These are phyloP conservation scores for Naematelia aurantialba DNA, from an alignment of 768 basidiomycete species.

Conservation along the genomic window DNA sequence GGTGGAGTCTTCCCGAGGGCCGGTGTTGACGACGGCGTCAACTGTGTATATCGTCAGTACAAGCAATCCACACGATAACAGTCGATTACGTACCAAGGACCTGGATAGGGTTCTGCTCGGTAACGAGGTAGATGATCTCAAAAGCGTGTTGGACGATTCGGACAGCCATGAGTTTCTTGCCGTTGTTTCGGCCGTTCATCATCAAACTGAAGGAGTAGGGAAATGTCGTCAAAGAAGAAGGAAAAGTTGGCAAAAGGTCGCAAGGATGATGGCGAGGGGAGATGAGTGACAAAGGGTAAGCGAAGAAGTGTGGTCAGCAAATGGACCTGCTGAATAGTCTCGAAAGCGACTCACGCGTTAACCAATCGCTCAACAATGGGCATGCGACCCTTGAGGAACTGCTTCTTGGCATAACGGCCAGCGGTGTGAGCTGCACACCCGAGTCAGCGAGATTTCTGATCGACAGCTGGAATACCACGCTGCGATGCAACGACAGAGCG, in stretches of 20 bases:
- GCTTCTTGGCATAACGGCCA: conserved; percentile 98
- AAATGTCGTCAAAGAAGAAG: background rate
- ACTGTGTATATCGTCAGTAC: conserved; percentile 53
- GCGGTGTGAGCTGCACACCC: conserved; percentile 73
- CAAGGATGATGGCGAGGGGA: background rate
- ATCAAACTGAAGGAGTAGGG: conserved; percentile 66
- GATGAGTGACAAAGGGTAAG: background rate
- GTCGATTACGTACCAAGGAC: conserved; percentile 53
- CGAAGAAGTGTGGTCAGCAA: background rate
- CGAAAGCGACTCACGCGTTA: conserved; percentile 81
- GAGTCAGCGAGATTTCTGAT: background rate
- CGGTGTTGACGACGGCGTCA: conserved; percentile 99
- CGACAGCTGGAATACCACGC: no score
- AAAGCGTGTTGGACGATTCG: conserved; percentile 99
- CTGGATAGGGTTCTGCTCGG: conserved; percentile 99
- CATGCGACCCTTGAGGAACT: conserved; percentile 99
- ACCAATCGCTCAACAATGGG: conserved; percentile 99
- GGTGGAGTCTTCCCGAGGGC: conserved; percentile 98
- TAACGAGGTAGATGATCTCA: conserved; percentile 99
- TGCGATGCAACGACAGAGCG: no score
- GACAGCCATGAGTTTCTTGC: conserved; percentile 97
- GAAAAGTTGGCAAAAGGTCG: no score
- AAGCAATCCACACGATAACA: background rate
- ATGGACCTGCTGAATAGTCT: no score
- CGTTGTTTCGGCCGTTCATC: conserved; percentile 99